Evolutionary conservation across 805 yeast genomes (phyloP), one percentile per base, ranked within the genome.

Genomic region (Starmerella vaccinii): DNA sequence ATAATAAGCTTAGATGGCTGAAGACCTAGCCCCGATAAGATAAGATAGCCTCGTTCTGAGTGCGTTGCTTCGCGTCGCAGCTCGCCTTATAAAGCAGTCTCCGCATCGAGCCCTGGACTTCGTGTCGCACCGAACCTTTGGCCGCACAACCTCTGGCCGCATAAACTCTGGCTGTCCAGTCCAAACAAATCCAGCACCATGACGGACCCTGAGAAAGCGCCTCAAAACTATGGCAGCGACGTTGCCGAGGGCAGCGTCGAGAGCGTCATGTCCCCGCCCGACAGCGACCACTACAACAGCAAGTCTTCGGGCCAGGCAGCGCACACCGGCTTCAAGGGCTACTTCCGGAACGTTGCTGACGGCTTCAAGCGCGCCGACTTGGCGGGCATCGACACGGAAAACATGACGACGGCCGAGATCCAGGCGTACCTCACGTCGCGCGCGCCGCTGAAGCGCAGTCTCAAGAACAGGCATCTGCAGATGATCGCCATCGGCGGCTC

Each of bases 401-500:
- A 47, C 26, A 47, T 61, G 58, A 45, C 69, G 38, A 74, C 71
- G 54, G 68, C 45, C 16, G 60, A 58, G 49, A 52, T 58, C 35
- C 54, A 47, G 33, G 53, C 47, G 12, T 46, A 50, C 16, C 50
- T 57, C 23, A 53, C 50, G 18, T 47, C 56, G 13, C 50, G 49
- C 16, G 57, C 59, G 4, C 60, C 61, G 1, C 49, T 58, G 13
- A 70, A 76, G 41, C 65, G 78, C 43, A 50, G 49, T 19, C 61
- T 67, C 49, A 64, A 63, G 52, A 49, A 58, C n/a, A 57, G 68
- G 10, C 71, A 67, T 50, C 46, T 67, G 39, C 65, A 62, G 49
- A 78, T 84, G 78, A 82, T 85, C 60, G 87, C 94, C 35, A 72
- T 86, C 49, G 92, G 92, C 51, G 88, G 92, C 49, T 82, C 90